A percentile compares a stretch with the other conserved stretches of the same genome.
Conservation (phyloP, 768 basidiomycete species). For the Naganishia kalamii region DNA sequence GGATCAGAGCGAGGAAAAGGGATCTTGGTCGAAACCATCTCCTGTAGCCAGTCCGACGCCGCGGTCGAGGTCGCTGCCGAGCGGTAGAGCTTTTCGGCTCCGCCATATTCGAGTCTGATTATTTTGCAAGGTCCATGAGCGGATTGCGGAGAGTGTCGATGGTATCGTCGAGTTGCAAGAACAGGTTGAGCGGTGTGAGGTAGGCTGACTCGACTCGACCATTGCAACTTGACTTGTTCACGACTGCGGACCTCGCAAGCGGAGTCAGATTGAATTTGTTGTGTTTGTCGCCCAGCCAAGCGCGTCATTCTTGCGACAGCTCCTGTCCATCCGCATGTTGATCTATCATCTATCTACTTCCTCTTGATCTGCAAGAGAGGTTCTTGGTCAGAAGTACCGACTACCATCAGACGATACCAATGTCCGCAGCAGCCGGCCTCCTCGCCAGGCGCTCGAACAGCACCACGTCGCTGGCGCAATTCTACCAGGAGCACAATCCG, state of each 20-base stretch:
- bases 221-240: no score
- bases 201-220: no score
- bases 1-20: not conserved
- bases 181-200: no score
- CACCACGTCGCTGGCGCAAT: slow-evolving; percentile 39
- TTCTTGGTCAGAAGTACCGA: not conserved
- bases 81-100: not conserved
- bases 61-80: not conserved
- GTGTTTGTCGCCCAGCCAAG: not conserved
- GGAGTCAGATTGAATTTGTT: no score
- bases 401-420: no score
- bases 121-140: not conserved
- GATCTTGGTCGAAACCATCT: not conserved
- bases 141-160: no score
- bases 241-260: no score
- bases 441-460: slow-evolving; percentile 37
- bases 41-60: not conserved
- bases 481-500: slow-evolving; percentile 33
- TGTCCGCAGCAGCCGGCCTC: slow-evolving; percentile 20
- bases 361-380: not conserved
- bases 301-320: not conserved
- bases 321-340: not conserved
- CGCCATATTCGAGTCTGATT: not conserved
- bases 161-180: no score
- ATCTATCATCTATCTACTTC: slow-evolving; percentile 1